These are phyloP conservation scores for Phytophthora syringae DNA, from an alignment of 352 stramenopile genomes.

Conservation along the genomic window DNA sequence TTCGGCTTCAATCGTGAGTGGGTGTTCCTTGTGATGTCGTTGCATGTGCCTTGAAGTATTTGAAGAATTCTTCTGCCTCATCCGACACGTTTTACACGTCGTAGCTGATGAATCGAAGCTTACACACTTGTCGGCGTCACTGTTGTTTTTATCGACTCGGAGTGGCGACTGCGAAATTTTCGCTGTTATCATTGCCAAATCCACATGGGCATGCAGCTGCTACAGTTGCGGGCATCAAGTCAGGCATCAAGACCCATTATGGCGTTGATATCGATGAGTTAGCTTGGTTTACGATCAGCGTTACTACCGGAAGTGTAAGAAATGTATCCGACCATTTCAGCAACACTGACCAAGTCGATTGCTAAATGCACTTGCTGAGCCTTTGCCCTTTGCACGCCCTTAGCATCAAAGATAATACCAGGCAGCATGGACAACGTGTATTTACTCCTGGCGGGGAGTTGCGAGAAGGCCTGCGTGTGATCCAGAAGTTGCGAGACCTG, in stretches of 20 bases:
- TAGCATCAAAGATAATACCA: slow-evolving; percentile 8
- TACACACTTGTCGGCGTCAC: slow-evolving; percentile 10
- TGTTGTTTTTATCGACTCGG: slow-evolving; percentile 5
- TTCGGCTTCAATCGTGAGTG: no score
- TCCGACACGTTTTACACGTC: no score
- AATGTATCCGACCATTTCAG: slow-evolving; percentile 7
- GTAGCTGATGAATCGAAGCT: no score
- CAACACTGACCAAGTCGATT: slow-evolving; percentile 11
- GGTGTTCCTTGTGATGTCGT: no score
- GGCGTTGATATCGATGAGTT: neutral
- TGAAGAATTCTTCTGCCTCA: no score
- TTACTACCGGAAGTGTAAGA: neutral
- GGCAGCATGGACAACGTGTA: neutral
- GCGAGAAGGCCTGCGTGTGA: neutral
- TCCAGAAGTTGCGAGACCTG: slow-evolving; percentile 12
- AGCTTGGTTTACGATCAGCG: slow-evolving; percentile 1
- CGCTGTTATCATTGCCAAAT: slow-evolving; percentile 6
- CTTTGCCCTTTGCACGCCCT: slow-evolving; percentile 4
- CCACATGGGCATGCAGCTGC: neutral
- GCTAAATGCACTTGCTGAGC: slow-evolving; percentile 1
- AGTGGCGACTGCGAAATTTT: slow-evolving; percentile 4
- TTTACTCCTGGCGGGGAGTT: slow-evolving; percentile 8
- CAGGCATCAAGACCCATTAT: neutral
- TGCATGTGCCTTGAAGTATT: no score
- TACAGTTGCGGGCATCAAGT: no score